Conservation (phyloP, 768 basidiomycete genomes). For the Terana coerulea region DNA sequence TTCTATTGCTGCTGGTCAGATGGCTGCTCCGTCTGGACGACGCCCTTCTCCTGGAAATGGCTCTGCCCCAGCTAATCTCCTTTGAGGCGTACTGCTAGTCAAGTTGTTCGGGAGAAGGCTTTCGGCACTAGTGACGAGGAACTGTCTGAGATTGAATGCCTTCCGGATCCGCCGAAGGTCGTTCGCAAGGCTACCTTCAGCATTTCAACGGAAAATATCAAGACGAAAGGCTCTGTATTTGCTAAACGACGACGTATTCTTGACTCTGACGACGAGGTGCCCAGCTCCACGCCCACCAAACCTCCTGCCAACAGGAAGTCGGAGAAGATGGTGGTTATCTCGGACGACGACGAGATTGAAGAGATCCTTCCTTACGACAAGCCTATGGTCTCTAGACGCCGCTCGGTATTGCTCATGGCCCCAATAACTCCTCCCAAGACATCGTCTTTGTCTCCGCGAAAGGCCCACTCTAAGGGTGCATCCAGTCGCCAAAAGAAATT, state of each 20-base stretch:
- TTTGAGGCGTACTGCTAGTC: conserved; percentile 21
- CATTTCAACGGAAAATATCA: conserved; percentile 2
- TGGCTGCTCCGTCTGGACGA: not conserved
- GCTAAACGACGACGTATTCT: conserved; percentile 6
- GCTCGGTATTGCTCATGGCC: conserved; percentile 10
- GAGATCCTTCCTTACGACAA: conserved; percentile 6
- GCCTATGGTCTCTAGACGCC: conserved; percentile 9
- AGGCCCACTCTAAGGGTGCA: not conserved
- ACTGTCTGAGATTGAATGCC: conserved; percentile 19
- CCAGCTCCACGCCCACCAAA: conserved; percentile 6
- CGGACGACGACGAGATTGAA: conserved; percentile 17
- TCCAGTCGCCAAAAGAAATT: not conserved
- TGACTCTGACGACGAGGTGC: conserved; percentile 23
- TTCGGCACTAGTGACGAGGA: conserved; percentile 25
- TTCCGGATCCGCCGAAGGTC: conserved; percentile 5
- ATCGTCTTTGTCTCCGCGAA: not conserved
- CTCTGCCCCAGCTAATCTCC: no score
- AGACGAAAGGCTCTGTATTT: conserved; percentile 1
- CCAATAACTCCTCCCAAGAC: not conserved
- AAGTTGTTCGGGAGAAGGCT: conserved; percentile 15
- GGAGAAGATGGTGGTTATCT: not conserved
- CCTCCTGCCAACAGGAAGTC: not conserved
- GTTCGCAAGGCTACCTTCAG: not conserved
- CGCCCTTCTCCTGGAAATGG: no score
- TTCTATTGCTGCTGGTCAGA: not conserved